phyloP scores from a whole-genome alignment of 306 rosid species.

The Vigna reflexopilosa region DNA sequence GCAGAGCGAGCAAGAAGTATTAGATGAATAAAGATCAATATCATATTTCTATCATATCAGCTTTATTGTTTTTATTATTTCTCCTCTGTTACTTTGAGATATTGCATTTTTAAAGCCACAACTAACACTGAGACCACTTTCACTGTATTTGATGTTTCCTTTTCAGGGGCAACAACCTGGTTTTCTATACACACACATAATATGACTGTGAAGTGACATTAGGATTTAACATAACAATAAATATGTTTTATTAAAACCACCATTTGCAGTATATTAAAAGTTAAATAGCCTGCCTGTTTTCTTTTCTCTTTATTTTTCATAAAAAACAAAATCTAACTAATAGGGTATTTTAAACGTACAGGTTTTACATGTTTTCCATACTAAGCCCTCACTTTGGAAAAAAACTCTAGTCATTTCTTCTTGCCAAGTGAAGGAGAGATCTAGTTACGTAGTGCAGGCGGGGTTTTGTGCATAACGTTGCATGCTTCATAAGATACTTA shows the following conservation, averaged over 20 bases:
- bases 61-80: too few relatives aligned
- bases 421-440: neutral
- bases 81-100: too few relatives aligned
- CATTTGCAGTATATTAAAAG: neutral
- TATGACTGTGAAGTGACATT: neutral
- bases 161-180: constrained; percentile 15
- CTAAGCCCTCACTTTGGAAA: neutral
- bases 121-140: neutral
- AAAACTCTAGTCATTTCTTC: neutral
- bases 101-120: constrained; percentile 6
- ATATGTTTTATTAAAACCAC: neutral
- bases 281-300: neutral
- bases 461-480: neutral
- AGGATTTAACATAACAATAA: neutral
- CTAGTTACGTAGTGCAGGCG: neutral
- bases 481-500: constrained; percentile 2
- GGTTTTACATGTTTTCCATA: neutral
- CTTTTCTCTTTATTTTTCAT: neutral
- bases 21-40: neutral
- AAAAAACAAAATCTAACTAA: neutral
- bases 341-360: neutral
- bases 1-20: neutral
- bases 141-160: neutral
- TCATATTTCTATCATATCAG: too few relatives aligned
- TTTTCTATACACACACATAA: neutral